Percentiles rank a stretch among this genome's conserved stretches.
Conservation (phyloP, 1,284 basidiomycete genomes). For the Pseudozyma hubeiensis region DNA sequence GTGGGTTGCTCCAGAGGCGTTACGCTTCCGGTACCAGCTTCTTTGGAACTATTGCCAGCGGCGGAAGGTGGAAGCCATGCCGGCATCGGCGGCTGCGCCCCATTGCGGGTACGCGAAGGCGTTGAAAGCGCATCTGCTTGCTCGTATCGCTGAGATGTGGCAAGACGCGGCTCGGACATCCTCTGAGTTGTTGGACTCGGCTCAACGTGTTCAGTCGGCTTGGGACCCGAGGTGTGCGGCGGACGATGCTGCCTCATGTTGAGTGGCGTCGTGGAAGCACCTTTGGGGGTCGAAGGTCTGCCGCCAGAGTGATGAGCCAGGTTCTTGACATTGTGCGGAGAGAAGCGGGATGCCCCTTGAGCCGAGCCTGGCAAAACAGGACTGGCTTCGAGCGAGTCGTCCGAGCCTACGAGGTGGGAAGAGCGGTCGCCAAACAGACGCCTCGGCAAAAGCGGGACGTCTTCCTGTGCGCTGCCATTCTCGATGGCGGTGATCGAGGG, state of each 20-base stretch:
- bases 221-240: conserved; percentile 36
- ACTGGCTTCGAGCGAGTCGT: conserved; percentile 27
- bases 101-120: conserved; percentile 16
- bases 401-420: conserved; percentile 2
- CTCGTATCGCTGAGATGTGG: conserved; percentile 6
- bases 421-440: conserved; percentile 25
- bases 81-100: not conserved
- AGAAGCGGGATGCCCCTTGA: conserved; percentile 23
- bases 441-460: conserved; percentile 16
- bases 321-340: conserved; percentile 35
- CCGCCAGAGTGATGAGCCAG: conserved; percentile 26
- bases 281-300: conserved; percentile 31
- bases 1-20: conserved; percentile 21
- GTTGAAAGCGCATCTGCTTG: conserved; percentile 3
- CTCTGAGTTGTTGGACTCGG: conserved; percentile 40
- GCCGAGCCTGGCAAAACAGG: conserved; percentile 9
- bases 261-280: conserved; percentile 25
- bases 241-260: conserved; percentile 41
- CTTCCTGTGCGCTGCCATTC: conserved; percentile 19
- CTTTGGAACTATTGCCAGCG: no score
- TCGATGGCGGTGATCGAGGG: not conserved
- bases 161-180: conserved; percentile 22
- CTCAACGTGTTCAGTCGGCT: conserved; percentile 29
- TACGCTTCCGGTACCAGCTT: not conserved
- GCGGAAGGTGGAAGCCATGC: not conserved